These are phyloP conservation scores for Chionographis japonica DNA, from an alignment of 106 monocot genomes.

Conservation along the genomic window DNA sequence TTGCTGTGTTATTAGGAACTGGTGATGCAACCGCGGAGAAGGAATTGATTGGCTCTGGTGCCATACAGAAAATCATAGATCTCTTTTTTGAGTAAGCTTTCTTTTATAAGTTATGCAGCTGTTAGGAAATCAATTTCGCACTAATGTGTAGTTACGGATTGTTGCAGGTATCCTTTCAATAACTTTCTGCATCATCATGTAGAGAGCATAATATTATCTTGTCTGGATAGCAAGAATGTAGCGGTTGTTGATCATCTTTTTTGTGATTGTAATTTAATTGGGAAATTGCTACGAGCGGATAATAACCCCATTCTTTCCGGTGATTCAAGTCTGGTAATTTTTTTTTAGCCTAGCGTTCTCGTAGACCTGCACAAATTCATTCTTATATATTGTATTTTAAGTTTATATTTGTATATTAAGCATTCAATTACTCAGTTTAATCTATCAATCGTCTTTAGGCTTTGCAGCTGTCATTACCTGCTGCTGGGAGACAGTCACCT, in stretches of 20 bases:
- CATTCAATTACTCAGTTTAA: neutral
- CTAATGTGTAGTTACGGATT: neutral
- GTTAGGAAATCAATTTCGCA: neutral
- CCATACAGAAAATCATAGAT: slow-evolving; percentile 31
- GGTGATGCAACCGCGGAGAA: slow-evolving; percentile 31
- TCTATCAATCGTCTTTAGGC: neutral
- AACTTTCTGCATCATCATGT: slow-evolving; percentile 52
- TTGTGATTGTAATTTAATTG: slow-evolving; percentile 31
- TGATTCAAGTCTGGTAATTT: slow-evolving; percentile 29
- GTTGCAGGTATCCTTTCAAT: slow-evolving; percentile 54
- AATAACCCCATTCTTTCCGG: slow-evolving; percentile 21
- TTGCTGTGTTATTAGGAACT: slow-evolving; percentile 38
- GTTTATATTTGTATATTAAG: neutral
- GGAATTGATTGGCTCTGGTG: slow-evolving; percentile 34
- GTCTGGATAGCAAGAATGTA: slow-evolving; percentile 37
- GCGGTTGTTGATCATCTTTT: slow-evolving; percentile 36
- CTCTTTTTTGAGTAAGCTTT: slow-evolving; percentile 53
- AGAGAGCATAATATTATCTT: slow-evolving; percentile 32
- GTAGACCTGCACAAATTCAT: neutral
- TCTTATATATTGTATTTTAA: neutral
- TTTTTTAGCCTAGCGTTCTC: neutral
- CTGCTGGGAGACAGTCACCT: slow-evolving; percentile 31
- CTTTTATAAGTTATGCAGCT: neutral
- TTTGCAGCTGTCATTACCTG: slow-evolving; percentile 29
- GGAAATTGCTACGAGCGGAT: slow-evolving; percentile 39